These are phyloP conservation scores for Floccularia luteovirens DNA, from an alignment of 768 basidiomycete genomes.

Conservation along the genomic window DNA sequence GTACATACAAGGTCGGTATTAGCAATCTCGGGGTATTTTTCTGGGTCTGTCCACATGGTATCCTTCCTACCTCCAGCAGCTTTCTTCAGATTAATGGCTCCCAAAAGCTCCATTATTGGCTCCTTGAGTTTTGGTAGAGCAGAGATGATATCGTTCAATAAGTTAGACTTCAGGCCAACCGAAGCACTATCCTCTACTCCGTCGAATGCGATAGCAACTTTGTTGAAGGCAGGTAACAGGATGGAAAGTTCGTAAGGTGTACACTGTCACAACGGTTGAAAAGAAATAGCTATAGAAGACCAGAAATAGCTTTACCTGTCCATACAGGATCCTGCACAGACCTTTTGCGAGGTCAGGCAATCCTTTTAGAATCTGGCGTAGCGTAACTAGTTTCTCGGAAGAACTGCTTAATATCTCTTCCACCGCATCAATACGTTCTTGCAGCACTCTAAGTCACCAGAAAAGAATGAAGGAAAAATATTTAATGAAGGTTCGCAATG, in stretches of 20 bases:
- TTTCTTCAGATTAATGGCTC: slow-evolving; percentile 47
- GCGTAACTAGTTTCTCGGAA: slow-evolving; percentile 53
- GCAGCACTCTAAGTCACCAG: slow-evolving; percentile 43
- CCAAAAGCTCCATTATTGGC: slow-evolving; percentile 45
- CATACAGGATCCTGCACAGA: slow-evolving; percentile 83
- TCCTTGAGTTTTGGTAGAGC: slow-evolving; percentile 59
- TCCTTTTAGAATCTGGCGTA: slow-evolving; percentile 63
- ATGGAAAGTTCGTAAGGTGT: slow-evolving; percentile 76
- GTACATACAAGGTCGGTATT: slow-evolving; percentile 54
- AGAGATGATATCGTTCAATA: slow-evolving; percentile 66
- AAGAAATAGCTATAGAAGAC: neutral
- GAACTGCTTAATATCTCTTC: slow-evolving; percentile 67
- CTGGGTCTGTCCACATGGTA: slow-evolving; percentile 54
- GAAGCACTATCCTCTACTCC: slow-evolving; percentile 29
- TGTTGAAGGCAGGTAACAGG: slow-evolving; percentile 69
- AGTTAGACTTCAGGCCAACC: slow-evolving; percentile 51
- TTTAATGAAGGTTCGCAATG: slow-evolving; percentile 1
- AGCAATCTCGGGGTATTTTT: slow-evolving; percentile 41
- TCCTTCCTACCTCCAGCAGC: slow-evolving; percentile 65
- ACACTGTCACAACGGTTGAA: slow-evolving; percentile 36
- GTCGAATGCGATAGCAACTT: slow-evolving; percentile 59
- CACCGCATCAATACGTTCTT: slow-evolving; percentile 76
- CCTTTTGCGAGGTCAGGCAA: slow-evolving; percentile 89
- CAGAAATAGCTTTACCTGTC: slow-evolving; percentile 57
- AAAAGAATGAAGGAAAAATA: neutral